Conservation (phyloP, 2,329 filamentous ascomycete genomes). For the Scedosporium dehoogii region DNA sequence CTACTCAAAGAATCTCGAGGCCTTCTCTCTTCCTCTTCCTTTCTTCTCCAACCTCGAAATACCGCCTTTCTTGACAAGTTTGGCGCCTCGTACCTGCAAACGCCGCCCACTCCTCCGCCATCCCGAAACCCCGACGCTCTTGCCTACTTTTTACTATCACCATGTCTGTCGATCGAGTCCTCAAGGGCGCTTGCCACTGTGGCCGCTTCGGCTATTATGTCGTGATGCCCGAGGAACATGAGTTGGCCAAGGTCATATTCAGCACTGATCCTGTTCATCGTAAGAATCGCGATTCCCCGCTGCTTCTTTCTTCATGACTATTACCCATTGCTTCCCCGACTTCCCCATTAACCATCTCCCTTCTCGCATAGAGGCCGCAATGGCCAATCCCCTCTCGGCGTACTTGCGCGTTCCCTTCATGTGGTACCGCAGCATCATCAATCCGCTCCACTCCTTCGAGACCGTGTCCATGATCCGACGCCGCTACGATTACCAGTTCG, state of each 20-base stretch:
- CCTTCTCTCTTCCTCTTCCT: too few relatives aligned
- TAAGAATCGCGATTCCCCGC: constrained; percentile 36
- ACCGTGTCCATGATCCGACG: constrained; percentile 56
- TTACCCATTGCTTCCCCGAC: background rate
- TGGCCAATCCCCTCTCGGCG: constrained; percentile 64
- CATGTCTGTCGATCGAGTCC: constrained; percentile 26
- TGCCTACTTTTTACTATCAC: background rate
- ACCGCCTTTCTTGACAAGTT: too few relatives aligned
- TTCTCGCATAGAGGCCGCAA: constrained; percentile 41
- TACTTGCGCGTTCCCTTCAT: constrained; percentile 74
- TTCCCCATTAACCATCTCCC: background rate
- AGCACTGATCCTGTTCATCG: constrained; percentile 60
- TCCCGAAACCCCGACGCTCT: too few relatives aligned
- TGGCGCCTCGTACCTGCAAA: too few relatives aligned
- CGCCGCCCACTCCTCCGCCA: too few relatives aligned
- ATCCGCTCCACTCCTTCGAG: constrained; percentile 71
- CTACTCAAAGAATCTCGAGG: too few relatives aligned
- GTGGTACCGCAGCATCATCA: constrained; percentile 71
- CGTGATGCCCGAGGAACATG: constrained; percentile 49
- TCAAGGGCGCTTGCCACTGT: constrained; percentile 74
- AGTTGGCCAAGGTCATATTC: constrained; percentile 62
- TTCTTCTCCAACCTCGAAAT: too few relatives aligned
- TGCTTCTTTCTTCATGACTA: too few relatives aligned
- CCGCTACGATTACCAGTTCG: constrained; percentile 51
- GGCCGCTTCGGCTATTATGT: constrained; percentile 78